Evolutionary conservation across 495 filamentous ascomycete species (phyloP), one percentile per base, ranked within the genome.

Genomic region (Corynascus novoguineensis): DNA sequence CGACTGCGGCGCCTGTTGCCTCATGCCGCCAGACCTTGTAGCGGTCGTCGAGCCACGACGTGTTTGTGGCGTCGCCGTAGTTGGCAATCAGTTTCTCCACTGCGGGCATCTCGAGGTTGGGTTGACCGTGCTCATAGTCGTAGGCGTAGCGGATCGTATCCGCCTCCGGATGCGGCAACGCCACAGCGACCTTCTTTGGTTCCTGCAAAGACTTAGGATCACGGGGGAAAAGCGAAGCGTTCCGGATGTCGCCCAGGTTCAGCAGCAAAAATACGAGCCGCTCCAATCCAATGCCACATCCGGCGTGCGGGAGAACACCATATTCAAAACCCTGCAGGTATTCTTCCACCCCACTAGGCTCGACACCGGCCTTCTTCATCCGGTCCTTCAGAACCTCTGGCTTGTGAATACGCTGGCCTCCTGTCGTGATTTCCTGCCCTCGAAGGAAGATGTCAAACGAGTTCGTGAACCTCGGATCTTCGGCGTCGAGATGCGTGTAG

Each of bases 371-470:
- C 27, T 78, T 78, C 60, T 82, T 80, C 88, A 97, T 89, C 42
- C 86, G 85, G 59, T 87, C 80, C 32, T 85, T 77, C n/a, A 96
- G 76, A 62, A 88, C 80, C 24, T 78, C 70, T 1, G 89, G 78
- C 53, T 91, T 84, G 68, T 97, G 89, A 59, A 96, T 89, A 81
- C 92, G 88, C 69, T 96, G 91, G 9, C 91, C 92, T 50, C 92
- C 91, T 1, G 86, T 89, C 5, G 92, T 83, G 59, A 96, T 95
- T 68, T 96, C 92, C 66, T 97, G 92, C 5, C 92, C 92, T 11
- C 92, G 88, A 50, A 96, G 79, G 73, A 96, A 96, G 64, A 96
- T 92, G 70, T 97, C 91, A 60, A 96, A 97, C 0, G 92, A 95
- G 71, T 96, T 96, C 40, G 91, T 96, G 64, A 80, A 78, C 3